phyloP scores from a whole-genome alignment of 345 rosid species.

The Lenwebbia sp. region DNA sequence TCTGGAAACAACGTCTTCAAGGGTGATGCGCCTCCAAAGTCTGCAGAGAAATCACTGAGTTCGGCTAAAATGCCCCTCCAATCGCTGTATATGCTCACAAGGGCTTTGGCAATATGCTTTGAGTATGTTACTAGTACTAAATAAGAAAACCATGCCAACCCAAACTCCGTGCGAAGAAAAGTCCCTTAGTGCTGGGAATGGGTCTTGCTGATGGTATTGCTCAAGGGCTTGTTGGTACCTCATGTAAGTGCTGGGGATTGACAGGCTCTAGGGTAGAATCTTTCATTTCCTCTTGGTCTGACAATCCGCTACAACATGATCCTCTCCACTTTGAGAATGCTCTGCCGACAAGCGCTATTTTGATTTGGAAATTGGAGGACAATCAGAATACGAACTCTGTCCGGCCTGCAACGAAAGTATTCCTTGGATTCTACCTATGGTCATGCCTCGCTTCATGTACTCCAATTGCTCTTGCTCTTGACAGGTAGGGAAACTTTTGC shows the following conservation, averaged over 20 bases:
- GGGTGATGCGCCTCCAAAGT: slow-evolving; percentile 46
- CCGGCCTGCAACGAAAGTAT: neutral
- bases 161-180: neutral
- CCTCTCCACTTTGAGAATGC: neutral
- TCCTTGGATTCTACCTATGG: neutral
- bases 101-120: neutral
- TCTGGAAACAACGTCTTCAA: slow-evolving; percentile 85
- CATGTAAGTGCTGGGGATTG: neutral
- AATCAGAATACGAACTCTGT: neutral
- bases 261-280: no score
- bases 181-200: neutral
- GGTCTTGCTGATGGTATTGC: neutral
- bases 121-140: neutral
- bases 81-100: neutral
- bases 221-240: neutral
- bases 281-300: neutral
- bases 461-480: neutral
- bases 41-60: slow-evolving; percentile 59
- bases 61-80: slow-evolving; percentile 32
- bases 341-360: neutral
- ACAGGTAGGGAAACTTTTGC: neutral
- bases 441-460: neutral
- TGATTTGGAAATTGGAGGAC: neutral
- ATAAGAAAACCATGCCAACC: neutral
- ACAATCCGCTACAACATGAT: neutral